Percentiles rank a stretch among this genome's conserved stretches.
phyloP scores from a whole-genome alignment of 345 rosid species.

The Eucalyptus erythrocorys region DNA sequence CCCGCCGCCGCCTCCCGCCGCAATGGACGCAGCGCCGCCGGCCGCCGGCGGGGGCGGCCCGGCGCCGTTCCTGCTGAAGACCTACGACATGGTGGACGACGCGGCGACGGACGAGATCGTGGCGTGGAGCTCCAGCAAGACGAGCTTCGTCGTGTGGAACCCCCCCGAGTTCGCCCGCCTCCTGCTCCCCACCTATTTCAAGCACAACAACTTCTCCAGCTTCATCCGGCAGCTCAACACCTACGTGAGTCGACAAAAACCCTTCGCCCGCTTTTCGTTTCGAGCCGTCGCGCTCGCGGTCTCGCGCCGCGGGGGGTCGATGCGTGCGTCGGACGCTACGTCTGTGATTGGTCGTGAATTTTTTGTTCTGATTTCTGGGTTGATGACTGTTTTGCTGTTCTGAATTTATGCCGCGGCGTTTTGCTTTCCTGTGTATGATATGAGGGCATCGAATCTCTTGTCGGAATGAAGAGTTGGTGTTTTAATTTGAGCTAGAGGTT shows the following conservation, averaged over 20 bases:
- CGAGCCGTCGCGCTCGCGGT: not conserved
- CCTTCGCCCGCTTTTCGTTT: not conserved
- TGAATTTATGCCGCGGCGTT: not conserved
- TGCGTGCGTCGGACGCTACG: not conserved
- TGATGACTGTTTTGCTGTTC: not conserved
- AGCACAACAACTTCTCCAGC: conserved; percentile 94
- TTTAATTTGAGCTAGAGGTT: not conserved
- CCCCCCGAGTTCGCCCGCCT: conserved; percentile 76
- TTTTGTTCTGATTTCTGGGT: not conserved
- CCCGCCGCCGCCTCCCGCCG: not conserved
- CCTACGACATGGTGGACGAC: conserved; percentile 92
- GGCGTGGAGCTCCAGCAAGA: conserved; percentile 61
- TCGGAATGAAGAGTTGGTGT: not conserved
- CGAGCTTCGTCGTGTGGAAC: conserved; percentile 90
- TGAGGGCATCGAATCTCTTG: not conserved
- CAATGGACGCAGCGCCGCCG: not conserved
- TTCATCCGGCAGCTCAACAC: conserved; percentile 7
- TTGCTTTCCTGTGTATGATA: not conserved
- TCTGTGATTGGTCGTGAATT: not conserved
- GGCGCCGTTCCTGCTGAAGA: conserved; percentile 76
- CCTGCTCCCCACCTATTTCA: conserved; percentile 82
- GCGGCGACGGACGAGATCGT: conserved; percentile 68
- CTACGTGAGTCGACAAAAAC: not conserved
- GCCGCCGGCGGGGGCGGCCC: conserved; percentile 25
- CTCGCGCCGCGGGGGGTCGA: not conserved